Conservation (phyloP, 2,329 filamentous ascomycete species). For the Daldinia sp. region DNA sequence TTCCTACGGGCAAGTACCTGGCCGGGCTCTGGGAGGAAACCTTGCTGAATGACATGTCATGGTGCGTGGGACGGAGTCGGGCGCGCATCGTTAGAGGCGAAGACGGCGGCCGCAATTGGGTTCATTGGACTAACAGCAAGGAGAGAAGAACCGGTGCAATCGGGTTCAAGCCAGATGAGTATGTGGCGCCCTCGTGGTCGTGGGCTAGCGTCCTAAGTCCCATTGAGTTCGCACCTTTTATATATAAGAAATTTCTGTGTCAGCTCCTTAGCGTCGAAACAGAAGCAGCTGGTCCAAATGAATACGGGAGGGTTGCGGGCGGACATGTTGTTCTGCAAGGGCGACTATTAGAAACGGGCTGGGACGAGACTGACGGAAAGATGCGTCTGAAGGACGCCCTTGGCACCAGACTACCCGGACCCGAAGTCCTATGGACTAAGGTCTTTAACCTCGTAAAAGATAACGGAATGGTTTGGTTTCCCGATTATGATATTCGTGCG, state of each 20-base stretch:
- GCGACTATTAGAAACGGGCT: constrained; percentile 11
- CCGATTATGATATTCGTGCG: constrained; percentile 9
- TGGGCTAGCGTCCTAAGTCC: constrained; percentile 1
- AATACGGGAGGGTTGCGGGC: not conserved
- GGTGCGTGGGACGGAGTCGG: constrained; percentile 2
- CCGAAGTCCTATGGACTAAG: not conserved
- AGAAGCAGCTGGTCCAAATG: not conserved
- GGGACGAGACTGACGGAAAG: constrained; percentile 6
- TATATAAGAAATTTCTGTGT: constrained; percentile 10
- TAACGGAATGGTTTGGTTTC: constrained; percentile 14
- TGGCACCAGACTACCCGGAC: constrained; percentile 6
- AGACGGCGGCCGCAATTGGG: not conserved
- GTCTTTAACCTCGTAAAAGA: constrained; percentile 2
- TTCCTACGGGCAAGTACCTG: constrained; percentile 2
- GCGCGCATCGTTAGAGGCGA: not conserved
- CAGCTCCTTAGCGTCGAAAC: not conserved
- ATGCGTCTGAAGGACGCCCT: constrained; percentile 5
- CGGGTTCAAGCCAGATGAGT: constrained; percentile 1
- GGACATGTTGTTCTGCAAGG: constrained; percentile 17
- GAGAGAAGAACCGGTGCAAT: not conserved
- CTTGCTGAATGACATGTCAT: constrained; percentile 12
- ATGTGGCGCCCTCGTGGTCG: constrained; percentile 13
- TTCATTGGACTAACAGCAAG: not conserved
- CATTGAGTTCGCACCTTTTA: constrained; percentile 15
- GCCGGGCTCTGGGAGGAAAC: constrained; percentile 15